Base-by-base conservation (phyloP, 139 green algal genomes). In the Haematococcus lacustris region DNA sequence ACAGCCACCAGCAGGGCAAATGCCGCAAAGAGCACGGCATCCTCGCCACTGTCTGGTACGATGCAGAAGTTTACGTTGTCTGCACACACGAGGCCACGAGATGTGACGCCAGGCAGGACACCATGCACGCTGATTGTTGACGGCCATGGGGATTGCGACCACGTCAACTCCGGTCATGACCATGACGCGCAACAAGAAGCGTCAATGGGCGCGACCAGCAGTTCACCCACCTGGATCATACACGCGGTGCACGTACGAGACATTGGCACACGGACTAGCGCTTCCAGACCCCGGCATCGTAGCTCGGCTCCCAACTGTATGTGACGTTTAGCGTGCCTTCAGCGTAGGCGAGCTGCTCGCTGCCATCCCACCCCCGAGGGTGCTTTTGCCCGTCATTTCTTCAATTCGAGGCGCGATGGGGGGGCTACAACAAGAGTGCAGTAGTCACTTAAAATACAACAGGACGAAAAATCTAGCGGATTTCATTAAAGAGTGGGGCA, bases 1-100 rank as follows among this genome's bases (percentile, higher is more conserved):
- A 71, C 78, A 3, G 79, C 71, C 25, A 78, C 61, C 39, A 84
- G 67, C 32, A 89, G 71, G 1, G 84, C 84, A 26, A 86, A 51
- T 1, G 64, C 74, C 0, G 71, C 81, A 60, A 89, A 87, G 23
- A 89, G 68, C 17, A 89, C 68, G 0, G 84, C 84, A 83, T 89
- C 84, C n/a, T 79, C 71, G 1, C 71, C 76, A 0, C 65, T 74
- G 1, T 81, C 71, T 0, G 84, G 84, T 0, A 89, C 84, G 0
- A 78, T 59, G 70, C 84, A 89, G 65, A 70, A 89, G 53, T 84
- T 87, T 81, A 76, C 78, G 30, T 76, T 72, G 4, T 71, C 81
- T 83, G 74, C 38, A 65, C 3, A 35, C 13, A 39, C 25, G 17
- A 64, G 4, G 25, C 28, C 53, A 4, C 9, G 13, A 7, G 53